phyloP scores from a whole-genome alignment of 1,139 yeast genomes.

The Debaryomycetaceae sp. region DNA sequence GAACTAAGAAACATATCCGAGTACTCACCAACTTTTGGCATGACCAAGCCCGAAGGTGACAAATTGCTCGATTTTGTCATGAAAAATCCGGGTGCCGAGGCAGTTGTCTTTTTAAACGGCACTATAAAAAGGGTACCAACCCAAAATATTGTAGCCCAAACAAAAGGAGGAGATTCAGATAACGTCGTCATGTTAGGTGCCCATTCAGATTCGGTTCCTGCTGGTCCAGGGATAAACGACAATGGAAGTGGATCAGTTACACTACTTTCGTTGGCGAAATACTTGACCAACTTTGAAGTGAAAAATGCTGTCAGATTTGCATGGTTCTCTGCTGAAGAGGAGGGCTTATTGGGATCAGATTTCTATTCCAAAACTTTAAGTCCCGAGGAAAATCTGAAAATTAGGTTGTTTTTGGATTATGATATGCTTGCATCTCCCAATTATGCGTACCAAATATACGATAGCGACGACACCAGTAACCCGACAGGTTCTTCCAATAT shows the following conservation, averaged over 20 bases:
- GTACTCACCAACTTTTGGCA: slow-evolving; percentile 2
- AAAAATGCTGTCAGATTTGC: slow-evolving; percentile 17
- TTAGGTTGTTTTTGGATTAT: slow-evolving; percentile 17
- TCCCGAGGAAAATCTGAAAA: slow-evolving; percentile 11
- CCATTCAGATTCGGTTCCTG: slow-evolving; percentile 5
- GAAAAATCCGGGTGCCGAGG: not conserved
- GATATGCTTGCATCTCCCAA: slow-evolving; percentile 20
- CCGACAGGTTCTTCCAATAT: slow-evolving; percentile 3
- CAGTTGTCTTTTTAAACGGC: slow-evolving; percentile 1
- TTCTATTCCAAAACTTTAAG: slow-evolving; percentile 12
- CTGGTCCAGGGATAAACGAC: slow-evolving; percentile 6
- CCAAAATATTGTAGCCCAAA: slow-evolving; percentile 3
- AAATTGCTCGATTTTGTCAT: not conserved
- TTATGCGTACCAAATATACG: slow-evolving; percentile 16
- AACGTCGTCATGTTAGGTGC: slow-evolving; percentile 5
- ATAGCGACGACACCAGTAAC: slow-evolving; percentile 11
- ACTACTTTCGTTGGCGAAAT: slow-evolving; percentile 1
- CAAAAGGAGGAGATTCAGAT: slow-evolving; percentile 2
- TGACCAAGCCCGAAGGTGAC: not conserved
- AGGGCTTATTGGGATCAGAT: slow-evolving; percentile 16
- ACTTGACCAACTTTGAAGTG: slow-evolving; percentile 1
- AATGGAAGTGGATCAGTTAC: slow-evolving; percentile 5
- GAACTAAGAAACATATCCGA: not conserved
- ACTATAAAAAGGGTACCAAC: slow-evolving; percentile 1
- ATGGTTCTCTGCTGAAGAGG: slow-evolving; percentile 20